phyloP scores from a whole-genome alignment of 306 rosid species.

The Clitoria ternatea region DNA sequence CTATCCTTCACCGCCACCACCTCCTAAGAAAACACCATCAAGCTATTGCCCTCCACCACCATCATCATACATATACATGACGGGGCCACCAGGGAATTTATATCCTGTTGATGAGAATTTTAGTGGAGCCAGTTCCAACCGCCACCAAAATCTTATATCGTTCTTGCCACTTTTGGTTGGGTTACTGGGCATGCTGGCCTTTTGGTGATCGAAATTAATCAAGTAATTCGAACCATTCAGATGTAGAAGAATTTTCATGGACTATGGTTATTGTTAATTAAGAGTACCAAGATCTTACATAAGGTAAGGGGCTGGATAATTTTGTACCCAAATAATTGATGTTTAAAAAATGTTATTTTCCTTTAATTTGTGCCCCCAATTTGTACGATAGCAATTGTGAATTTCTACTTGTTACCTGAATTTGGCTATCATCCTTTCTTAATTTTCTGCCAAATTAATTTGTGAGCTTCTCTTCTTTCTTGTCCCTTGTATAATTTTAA shows the following conservation, averaged over 20 bases:
- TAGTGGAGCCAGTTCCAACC: slow-evolving; percentile 2
- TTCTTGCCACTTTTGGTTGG: slow-evolving; percentile 22
- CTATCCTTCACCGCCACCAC: slow-evolving; percentile 30
- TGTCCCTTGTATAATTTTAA: too few species aligned
- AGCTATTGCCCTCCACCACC: slow-evolving; percentile 40
- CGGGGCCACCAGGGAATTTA: slow-evolving; percentile 40
- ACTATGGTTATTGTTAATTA: neutral
- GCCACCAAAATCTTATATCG: neutral
- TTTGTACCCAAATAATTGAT: slow-evolving; percentile 12
- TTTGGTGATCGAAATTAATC: slow-evolving; percentile 15
- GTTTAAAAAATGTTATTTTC: neutral
- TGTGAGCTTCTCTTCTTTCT: neutral
- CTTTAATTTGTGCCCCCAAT: slow-evolving; percentile 12
- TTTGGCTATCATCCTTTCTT: neutral
- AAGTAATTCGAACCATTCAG: neutral
- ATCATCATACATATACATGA: slow-evolving; percentile 17
- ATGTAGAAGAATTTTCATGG: neutral
- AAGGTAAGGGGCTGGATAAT: slow-evolving; percentile 8
- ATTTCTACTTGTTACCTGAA: too few species aligned
- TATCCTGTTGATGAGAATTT: slow-evolving; percentile 35
- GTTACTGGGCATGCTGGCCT: slow-evolving; percentile 14
- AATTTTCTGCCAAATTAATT: neutral
- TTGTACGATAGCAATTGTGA: too few species aligned
- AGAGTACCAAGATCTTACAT: neutral
- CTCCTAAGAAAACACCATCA: slow-evolving; percentile 37